phyloP scores from a whole-genome alignment of 1,139 yeast species.

The Lodderomyces theae region DNA sequence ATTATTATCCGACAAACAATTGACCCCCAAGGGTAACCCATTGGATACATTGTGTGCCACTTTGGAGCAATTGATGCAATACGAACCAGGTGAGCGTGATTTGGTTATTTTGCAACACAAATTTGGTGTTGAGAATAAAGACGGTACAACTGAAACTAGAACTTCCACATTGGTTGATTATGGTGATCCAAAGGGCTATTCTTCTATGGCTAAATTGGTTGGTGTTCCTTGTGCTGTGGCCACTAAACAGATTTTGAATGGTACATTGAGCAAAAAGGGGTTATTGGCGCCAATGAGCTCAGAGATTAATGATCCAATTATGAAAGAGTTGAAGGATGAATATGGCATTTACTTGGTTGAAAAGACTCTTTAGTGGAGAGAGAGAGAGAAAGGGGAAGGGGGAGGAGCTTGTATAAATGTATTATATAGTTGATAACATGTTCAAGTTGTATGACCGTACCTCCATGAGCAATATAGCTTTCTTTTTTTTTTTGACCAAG shows the following conservation, averaged over 20 bases:
- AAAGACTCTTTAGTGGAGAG: constrained; percentile 52
- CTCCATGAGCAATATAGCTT: no score
- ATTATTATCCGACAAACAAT: constrained; percentile 70
- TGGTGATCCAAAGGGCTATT: constrained; percentile 91
- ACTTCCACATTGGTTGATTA: constrained; percentile 94
- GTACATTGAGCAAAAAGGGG: constrained; percentile 71
- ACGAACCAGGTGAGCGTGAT: constrained; percentile 93
- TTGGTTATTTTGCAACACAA: constrained; percentile 94
- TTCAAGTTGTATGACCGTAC: no score
- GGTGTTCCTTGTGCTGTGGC: constrained; percentile 99
- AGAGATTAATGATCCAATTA: constrained; percentile 84
- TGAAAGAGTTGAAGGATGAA: constrained; percentile 86
- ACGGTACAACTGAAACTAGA: constrained; percentile 86
- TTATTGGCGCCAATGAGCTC: constrained; percentile 91
- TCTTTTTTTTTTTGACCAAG: no score
- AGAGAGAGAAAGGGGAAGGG: no score
- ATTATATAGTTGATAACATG: no score
- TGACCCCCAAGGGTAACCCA: constrained; percentile 89
- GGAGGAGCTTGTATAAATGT: no score
- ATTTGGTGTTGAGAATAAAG: constrained; percentile 95
- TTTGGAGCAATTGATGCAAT: constrained; percentile 93
- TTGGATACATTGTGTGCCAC: constrained; percentile 96
- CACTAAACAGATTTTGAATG: constrained; percentile 78
- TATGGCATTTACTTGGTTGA: constrained; percentile 86
- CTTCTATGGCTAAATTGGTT: constrained; percentile 97